phyloP scores from a whole-genome alignment of 2,329 filamentous ascomycete genomes.

The Trichothecium sympodiale region DNA sequence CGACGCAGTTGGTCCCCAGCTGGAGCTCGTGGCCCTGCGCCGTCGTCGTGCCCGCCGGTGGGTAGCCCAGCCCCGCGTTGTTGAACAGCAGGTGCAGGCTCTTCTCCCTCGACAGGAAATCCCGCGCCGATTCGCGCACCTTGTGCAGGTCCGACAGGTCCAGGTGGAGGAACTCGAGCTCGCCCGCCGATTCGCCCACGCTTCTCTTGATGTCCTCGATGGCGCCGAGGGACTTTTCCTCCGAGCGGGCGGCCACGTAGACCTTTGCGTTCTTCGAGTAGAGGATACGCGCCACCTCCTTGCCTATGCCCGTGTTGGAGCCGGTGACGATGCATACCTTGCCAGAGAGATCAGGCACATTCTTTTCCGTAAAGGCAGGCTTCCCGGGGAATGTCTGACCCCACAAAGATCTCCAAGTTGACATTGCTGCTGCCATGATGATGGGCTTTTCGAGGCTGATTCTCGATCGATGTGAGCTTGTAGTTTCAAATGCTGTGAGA shows the following conservation, averaged over 20 bases:
- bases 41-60: slow-evolving; percentile 15
- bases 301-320: not conserved
- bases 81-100: not conserved
- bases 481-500: no score
- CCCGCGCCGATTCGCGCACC: not conserved
- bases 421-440: no score
- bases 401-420: no score
- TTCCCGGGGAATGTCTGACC: slow-evolving; percentile 20
- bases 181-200: not conserved
- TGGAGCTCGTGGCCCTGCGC: slow-evolving; percentile 7
- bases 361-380: slow-evolving; percentile 28
- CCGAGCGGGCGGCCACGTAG: not conserved
- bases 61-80: slow-evolving; percentile 3
- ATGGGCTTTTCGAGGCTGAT: no score
- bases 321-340: slow-evolving; percentile 1
- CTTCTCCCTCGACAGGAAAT: not conserved
- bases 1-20: slow-evolving; percentile 4
- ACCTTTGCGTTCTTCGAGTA: slow-evolving; percentile 1
- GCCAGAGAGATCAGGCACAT: slow-evolving; percentile 24
- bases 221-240: not conserved
- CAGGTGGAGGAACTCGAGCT: not conserved
- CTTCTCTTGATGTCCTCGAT: not conserved
- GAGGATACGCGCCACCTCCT: not conserved
- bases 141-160: not conserved
- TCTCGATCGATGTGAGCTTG: no score